Evolutionary conservation across 768 basidiomycete genomes (phyloP).

Genomic region (Pleurotus ostreatus): DNA sequence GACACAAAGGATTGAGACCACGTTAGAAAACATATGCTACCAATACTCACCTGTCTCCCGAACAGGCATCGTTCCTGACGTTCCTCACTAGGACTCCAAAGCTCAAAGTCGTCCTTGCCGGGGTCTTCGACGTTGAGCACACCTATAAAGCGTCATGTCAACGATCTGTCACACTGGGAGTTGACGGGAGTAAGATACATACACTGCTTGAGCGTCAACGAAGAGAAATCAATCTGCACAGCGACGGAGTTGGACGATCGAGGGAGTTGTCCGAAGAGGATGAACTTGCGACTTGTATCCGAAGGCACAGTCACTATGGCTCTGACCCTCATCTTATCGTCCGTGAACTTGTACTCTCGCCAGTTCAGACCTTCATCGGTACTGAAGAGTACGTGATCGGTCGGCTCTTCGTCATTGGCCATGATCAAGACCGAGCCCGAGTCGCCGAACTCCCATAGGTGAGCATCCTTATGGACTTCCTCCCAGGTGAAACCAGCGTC

Average conservation of each 20-base stretch:
- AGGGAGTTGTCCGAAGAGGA: conserved; percentile 69
- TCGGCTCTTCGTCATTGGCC: conserved; percentile 92
- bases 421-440: conserved; percentile 92
- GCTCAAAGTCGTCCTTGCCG: conserved; percentile 87
- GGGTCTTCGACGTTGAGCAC: conserved; percentile 66
- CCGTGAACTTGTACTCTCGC: conserved; percentile 82
- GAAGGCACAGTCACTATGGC: conserved; percentile 83
- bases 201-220: conserved; percentile 77
- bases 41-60: conserved; percentile 68
- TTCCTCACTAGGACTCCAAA: conserved; percentile 93
- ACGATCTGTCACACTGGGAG: neutral
- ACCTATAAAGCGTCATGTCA: conserved; percentile 40
- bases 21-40: neutral
- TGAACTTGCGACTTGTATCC: conserved; percentile 89
- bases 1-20: neutral
- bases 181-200: conserved; percentile 22
- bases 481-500: conserved; percentile 98
- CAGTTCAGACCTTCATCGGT: conserved; percentile 86
- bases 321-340: conserved; percentile 68
- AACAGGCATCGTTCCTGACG: conserved; percentile 89
- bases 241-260: conserved; percentile 50
- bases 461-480: conserved; percentile 97
- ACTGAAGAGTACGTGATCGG: conserved; percentile 84
- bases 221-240: conserved; percentile 86
- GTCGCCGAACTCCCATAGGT: conserved; percentile 98